These are phyloP conservation scores for Phaeotremella skinneri DNA, from an alignment of 768 basidiomycete genomes.

Conservation along the genomic window DNA sequence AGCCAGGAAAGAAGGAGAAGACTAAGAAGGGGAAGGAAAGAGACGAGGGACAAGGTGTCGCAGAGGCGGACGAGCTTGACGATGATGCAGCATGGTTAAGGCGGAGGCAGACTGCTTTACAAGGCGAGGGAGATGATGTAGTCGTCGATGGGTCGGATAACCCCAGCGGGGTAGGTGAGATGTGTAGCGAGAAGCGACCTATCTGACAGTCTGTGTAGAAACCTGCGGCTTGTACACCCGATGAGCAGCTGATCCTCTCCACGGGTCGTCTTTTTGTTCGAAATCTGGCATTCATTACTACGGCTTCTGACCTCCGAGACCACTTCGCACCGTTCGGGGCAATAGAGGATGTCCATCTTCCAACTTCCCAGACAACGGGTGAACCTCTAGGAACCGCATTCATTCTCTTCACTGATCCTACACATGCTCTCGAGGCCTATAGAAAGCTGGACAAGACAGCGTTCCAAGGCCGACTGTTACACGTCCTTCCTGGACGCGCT, in stretches of 20 bases:
- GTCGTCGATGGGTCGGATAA: neutral
- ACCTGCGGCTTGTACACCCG: slow-evolving; percentile 22
- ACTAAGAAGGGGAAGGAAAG: slow-evolving; percentile 28
- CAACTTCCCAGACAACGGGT: slow-evolving; percentile 56
- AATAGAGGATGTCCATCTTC: slow-evolving; percentile 67
- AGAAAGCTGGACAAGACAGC: slow-evolving; percentile 74
- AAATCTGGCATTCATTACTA: slow-evolving; percentile 87
- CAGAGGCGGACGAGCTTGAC: slow-evolving; percentile 33
- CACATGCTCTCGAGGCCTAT: slow-evolving; percentile 67
- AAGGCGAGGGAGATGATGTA: slow-evolving; percentile 27
- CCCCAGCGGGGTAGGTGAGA: slow-evolving; percentile 9
- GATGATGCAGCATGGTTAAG: slow-evolving; percentile 53
- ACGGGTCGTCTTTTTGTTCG: slow-evolving; percentile 85
- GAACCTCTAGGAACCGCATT: slow-evolving; percentile 65
- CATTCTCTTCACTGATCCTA: slow-evolving; percentile 57
- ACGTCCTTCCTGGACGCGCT: slow-evolving; percentile 67
- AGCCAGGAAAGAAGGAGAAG: slow-evolving; percentile 14
- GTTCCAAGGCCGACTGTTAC: slow-evolving; percentile 87
- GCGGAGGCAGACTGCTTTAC: slow-evolving; percentile 34
- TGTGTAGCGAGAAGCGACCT: neutral
- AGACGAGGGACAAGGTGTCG: slow-evolving; percentile 12
- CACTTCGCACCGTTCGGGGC: slow-evolving; percentile 70
- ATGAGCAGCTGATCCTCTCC: slow-evolving; percentile 61
- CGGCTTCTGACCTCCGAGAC: slow-evolving; percentile 65
- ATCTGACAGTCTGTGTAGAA: slow-evolving; percentile 4